phyloP scores from a whole-genome alignment of 2,329 filamentous ascomycete species.

The Pseudocercospora fijiensis region DNA sequence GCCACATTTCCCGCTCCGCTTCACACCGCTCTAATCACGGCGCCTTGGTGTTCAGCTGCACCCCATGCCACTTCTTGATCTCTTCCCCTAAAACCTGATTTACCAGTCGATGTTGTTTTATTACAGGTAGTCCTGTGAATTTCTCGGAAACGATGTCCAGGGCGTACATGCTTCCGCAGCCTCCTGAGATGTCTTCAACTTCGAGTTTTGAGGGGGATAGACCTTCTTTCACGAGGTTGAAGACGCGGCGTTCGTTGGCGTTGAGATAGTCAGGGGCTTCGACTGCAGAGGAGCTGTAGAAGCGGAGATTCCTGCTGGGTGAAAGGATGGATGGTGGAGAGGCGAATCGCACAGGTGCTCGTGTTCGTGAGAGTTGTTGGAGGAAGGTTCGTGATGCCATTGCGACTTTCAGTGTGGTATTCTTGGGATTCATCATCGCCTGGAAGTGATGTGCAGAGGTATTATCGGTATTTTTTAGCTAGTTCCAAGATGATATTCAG shows the following conservation, averaged over 20 bases:
- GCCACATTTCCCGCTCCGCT: not conserved
- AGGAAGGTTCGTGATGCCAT: slow-evolving; percentile 16
- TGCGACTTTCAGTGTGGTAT: not conserved
- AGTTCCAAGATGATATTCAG: not conserved
- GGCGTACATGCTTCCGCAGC: slow-evolving; percentile 84
- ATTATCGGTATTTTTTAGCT: not conserved
- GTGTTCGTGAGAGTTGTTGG: slow-evolving; percentile 2
- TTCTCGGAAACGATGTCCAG: slow-evolving; percentile 71
- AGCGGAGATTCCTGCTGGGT: no score
- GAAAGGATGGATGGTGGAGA: not conserved
- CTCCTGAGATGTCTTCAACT: slow-evolving; percentile 76
- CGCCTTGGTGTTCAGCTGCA: slow-evolving; percentile 72
- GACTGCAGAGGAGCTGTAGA: slow-evolving; percentile 17
- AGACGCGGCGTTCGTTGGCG: slow-evolving; percentile 49
- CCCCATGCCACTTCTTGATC: slow-evolving; percentile 78
- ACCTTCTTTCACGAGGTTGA: slow-evolving; percentile 47
- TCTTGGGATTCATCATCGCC: not conserved
- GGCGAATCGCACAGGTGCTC: not conserved
- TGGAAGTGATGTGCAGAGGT: not conserved
- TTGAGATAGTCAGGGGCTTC: slow-evolving; percentile 50
- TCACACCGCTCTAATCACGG: slow-evolving; percentile 28
- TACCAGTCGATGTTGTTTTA: slow-evolving; percentile 81
- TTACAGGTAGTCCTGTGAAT: slow-evolving; percentile 68
- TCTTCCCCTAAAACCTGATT: slow-evolving; percentile 71
- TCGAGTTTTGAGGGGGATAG: slow-evolving; percentile 48